Evolutionary conservation across 2,329 filamentous ascomycete species (phyloP), one percentile per base, ranked within the genome.

Genomic region (Fusarium sp.): DNA sequence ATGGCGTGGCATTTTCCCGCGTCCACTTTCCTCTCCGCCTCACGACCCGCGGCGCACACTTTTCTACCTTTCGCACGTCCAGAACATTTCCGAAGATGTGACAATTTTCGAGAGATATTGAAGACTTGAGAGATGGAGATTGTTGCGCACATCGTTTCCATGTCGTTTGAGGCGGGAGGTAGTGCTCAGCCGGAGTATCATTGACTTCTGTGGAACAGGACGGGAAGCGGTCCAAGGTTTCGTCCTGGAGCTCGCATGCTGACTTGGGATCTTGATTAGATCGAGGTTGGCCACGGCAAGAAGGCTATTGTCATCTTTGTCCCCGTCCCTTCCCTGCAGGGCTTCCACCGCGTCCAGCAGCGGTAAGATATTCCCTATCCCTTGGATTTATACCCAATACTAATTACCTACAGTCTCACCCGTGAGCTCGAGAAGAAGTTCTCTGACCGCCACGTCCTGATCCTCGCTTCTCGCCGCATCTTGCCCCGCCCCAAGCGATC

Each of bases 351-450:
- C 83, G 94, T 97, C 83, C 96, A 99, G 91, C 96, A 98, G 90
- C 94, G 96, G 95, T 98, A 94, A 86, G 91, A 85, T 73, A 63
- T 55, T 7, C 49, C 48, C 49, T 25, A 16, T 30, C 16, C 14
- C 14, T 20, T 20, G 20, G 20, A 20, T 1, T 10, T 5, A 6
- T 2, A 34, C 6, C 2, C 24, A 45, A n/a, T 16, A 60, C 74
- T 80, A 67, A 79, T 65, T 4, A n/a, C 4, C 1, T 30, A 6
- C 63, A 98, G 95, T 83, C 91, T 99, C 83, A 99, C 96, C 86
- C 96, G 96, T 87, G 96, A 99, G 90, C 94, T 99, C 83, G 96
- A 99, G 92, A 99, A 99, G 94, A 99, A 99, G 90, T 99, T 99
- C 94, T 98, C 96, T 75, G 96, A 99, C 90, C 96, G 96, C 86